phyloP scores from a whole-genome alignment of 192 early-diverging fungal genomes.

The Rhizoclosmatium globosum region DNA sequence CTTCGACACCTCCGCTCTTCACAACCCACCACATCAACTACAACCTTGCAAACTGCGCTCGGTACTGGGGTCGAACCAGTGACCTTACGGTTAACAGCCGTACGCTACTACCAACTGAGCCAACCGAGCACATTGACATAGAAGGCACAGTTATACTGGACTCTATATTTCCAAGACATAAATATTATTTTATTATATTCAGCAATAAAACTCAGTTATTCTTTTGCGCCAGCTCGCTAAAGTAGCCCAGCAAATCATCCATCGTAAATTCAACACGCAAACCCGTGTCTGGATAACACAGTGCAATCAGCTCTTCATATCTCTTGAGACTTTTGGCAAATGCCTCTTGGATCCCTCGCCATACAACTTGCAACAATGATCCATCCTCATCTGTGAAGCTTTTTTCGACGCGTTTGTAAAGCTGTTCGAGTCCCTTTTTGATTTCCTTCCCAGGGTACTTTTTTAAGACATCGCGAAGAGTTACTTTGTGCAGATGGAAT shows the following conservation, averaged over 20 bases:
- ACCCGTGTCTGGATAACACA: conserved; percentile 87
- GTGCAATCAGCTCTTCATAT: conserved; percentile 82
- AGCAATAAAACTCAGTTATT: conserved; percentile 46
- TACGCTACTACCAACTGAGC: background rate
- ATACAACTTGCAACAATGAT: conserved; percentile 85
- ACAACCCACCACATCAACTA: background rate
- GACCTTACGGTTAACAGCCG: no score
- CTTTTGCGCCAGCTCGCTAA: conserved; percentile 71
- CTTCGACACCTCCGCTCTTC: no score
- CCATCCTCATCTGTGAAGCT: conserved; percentile 84
- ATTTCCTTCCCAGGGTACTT: conserved; percentile 87
- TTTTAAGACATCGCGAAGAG: conserved; percentile 84
- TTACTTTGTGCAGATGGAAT: conserved; percentile 83
- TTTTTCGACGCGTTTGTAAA: conserved; percentile 94
- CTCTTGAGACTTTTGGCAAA: conserved; percentile 79
- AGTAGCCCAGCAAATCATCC: conserved; percentile 76
- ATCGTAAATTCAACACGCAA: conserved; percentile 88
- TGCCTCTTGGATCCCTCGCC: conserved; percentile 91
- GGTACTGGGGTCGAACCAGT: background rate
- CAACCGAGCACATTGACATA: background rate
- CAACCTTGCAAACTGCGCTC: background rate
- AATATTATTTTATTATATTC: background rate
- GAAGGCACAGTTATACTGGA: background rate
- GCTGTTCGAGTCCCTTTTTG: conserved; percentile 77
- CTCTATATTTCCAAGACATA: background rate